A percentile compares a stretch with the other conserved stretches of the same genome.
phyloP scores from a whole-genome alignment of 495 filamentous ascomycete species.

The Aspergillus biplanus region DNA sequence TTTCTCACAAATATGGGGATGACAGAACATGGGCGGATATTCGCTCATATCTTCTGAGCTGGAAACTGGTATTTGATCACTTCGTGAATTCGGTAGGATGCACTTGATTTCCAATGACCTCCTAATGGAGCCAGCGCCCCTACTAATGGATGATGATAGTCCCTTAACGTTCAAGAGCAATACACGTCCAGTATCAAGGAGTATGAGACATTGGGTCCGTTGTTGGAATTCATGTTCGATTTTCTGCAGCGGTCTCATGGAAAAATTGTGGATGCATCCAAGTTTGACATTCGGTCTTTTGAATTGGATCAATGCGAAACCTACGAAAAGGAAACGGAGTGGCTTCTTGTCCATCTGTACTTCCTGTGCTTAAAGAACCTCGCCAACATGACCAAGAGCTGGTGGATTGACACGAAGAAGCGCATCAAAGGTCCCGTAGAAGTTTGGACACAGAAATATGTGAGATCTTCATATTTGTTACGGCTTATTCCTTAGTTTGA shows the following conservation, averaged over 20 bases:
- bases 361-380: constrained; percentile 76
- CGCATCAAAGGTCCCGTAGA: constrained; percentile 78
- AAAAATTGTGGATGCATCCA: constrained; percentile 68
- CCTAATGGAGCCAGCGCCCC: too few species aligned
- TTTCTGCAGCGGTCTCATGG: constrained; percentile 74
- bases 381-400: constrained; percentile 78
- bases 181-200: constrained; percentile 79
- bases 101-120: neutral
- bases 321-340: constrained; percentile 71
- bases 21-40: constrained; percentile 47
- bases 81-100: constrained; percentile 69
- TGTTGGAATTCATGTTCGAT: constrained; percentile 80
- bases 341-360: constrained; percentile 84
- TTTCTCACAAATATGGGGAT: constrained; percentile 51
- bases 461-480: constrained; percentile 29
- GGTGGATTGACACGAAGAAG: constrained; percentile 78
- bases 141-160: constrained; percentile 47
- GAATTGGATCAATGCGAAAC: constrained; percentile 59
- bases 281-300: constrained; percentile 71
- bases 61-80: constrained; percentile 89
- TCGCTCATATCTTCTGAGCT: constrained; percentile 84
- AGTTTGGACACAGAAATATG: constrained; percentile 77
- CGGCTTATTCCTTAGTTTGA: neutral
- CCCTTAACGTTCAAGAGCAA: constrained; percentile 75
- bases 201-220: constrained; percentile 64